Evolutionary conservation across 257 asterid species (phyloP), one percentile per base, ranked within the genome.

Genomic region (Primulina eburnea): DNA sequence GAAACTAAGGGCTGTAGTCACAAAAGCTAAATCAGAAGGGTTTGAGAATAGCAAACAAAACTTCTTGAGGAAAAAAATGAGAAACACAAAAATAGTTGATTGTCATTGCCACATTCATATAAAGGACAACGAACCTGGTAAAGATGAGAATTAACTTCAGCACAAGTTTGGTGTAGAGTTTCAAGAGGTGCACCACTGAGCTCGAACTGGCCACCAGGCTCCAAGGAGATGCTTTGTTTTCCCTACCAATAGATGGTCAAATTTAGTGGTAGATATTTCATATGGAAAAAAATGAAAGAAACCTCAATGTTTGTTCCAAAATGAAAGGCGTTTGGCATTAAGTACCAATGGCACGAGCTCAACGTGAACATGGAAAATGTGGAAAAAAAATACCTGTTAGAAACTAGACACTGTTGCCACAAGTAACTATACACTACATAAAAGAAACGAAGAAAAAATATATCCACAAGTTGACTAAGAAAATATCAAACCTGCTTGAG

Each of bases 151-250:
- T 93, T 93, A 73, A 90, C 96, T 83, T 93, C 99, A 56, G 99
- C 99, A 50, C 57, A 50, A 4, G 57, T 50, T 79, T 90, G 99
- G 82, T 93, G 99, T 69, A 90, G 82, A 50, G 99, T 93, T 83
- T 90, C 96, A 78, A 93, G 81, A 68, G 99, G 99, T 55, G 99
- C 99, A 66, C 99, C 99, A 71, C 99, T 93, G 26, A 93, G 96
- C 84, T 93, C 99, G 79, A 93, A 90, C 64, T 93, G 99, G 70
- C 97, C 99, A 61, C 97, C 99, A 56, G 99, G 97, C 84, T 93
- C 97, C 80, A 93, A 70, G 8, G 99, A 93, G 80, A 93, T 90
- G 78, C 96, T 93, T 86, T 93, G 99, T 29, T 90, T 89, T 69
- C 87, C 95, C 99, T 93, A 83, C 60, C 70, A 69, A 73, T 33